These are phyloP conservation scores for Trichoderma arundinaceum DNA, from an alignment of 2,329 filamentous ascomycete species.

Conservation along the genomic window DNA sequence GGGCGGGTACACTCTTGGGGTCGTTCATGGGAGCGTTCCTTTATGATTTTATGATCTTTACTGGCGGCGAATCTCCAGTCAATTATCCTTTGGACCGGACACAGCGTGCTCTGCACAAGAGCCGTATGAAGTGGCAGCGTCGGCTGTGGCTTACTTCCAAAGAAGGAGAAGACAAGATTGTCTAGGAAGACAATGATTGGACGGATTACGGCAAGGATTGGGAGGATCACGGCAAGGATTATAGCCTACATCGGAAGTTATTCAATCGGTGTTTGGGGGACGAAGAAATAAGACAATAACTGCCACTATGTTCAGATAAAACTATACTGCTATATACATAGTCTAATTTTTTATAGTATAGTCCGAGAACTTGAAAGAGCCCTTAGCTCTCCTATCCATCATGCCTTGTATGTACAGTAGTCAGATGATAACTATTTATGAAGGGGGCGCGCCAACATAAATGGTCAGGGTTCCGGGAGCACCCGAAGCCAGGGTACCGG, in stretches of 20 bases:
- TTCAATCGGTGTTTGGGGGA: neutral
- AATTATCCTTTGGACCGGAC: slow-evolving; percentile 22
- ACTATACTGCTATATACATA: slow-evolving; percentile 1
- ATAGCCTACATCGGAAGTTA: no score
- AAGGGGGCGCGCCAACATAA: slow-evolving; percentile 36
- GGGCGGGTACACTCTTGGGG: neutral
- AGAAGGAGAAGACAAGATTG: slow-evolving; percentile 5
- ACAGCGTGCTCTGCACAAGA: slow-evolving; percentile 11
- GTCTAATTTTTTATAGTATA: neutral
- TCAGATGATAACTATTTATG: neutral
- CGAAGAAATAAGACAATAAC: neutral
- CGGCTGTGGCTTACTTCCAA: neutral
- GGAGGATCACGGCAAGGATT: no score
- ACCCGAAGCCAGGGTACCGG: slow-evolving; percentile 43
- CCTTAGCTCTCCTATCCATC: no score
- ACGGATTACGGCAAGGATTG: neutral
- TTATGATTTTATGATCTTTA: slow-evolving; percentile 21
- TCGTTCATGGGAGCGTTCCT: slow-evolving; percentile 14
- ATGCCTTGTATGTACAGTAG: neutral
- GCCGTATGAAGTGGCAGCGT: slow-evolving; percentile 19
- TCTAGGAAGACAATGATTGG: neutral
- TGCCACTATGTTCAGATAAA: neutral
- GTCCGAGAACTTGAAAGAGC: neutral
- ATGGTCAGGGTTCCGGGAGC: slow-evolving; percentile 39
- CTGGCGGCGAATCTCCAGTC: slow-evolving; percentile 13